A percentile compares a stretch with the other conserved stretches of the same genome.
These are phyloP conservation scores for Phalaenopsis aphrodite DNA, from an alignment of 106 monocot genomes.

Conservation along the genomic window DNA sequence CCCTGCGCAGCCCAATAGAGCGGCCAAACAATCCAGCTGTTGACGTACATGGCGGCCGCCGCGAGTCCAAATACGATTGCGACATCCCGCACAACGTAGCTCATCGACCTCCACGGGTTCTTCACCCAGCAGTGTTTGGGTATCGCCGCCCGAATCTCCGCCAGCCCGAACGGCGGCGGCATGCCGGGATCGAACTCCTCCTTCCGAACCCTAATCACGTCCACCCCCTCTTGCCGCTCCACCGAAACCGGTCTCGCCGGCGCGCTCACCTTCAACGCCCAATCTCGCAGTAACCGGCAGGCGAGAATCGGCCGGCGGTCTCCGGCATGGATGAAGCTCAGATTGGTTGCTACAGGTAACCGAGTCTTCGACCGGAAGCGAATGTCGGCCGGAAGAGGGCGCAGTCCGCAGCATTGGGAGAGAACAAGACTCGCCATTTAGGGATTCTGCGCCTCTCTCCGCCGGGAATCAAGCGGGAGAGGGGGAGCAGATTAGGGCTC, in stretches of 20 bases:
- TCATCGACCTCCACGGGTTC: slow-evolving; percentile 71
- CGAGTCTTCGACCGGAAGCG: neutral
- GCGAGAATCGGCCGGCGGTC: neutral
- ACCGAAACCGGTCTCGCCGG: slow-evolving; percentile 10
- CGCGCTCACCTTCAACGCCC: slow-evolving; percentile 27
- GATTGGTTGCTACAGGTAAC: neutral
- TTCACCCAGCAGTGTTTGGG: slow-evolving; percentile 91
- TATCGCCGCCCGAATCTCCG: slow-evolving; percentile 69
- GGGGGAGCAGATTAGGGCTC: too few species aligned
- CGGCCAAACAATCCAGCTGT: slow-evolving; percentile 81
- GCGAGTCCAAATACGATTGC: slow-evolving; percentile 59
- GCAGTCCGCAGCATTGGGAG: slow-evolving; percentile 35
- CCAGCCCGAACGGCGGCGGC: slow-evolving; percentile 70
- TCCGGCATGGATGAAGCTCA: neutral
- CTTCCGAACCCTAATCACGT: neutral
- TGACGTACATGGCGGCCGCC: slow-evolving; percentile 44
- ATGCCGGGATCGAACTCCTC: slow-evolving; percentile 43
- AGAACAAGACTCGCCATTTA: slow-evolving; percentile 41
- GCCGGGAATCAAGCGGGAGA: too few species aligned
- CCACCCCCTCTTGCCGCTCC: slow-evolving; percentile 11
- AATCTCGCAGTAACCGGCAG: slow-evolving; percentile 13
- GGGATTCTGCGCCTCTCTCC: neutral
- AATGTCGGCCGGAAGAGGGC: slow-evolving; percentile 11
- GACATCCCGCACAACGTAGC: slow-evolving; percentile 73
- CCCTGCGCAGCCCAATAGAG: slow-evolving; percentile 93